These are phyloP conservation scores for Metschnikowia henanensis DNA, from an alignment of 805 yeast species.

Conservation along the genomic window DNA sequence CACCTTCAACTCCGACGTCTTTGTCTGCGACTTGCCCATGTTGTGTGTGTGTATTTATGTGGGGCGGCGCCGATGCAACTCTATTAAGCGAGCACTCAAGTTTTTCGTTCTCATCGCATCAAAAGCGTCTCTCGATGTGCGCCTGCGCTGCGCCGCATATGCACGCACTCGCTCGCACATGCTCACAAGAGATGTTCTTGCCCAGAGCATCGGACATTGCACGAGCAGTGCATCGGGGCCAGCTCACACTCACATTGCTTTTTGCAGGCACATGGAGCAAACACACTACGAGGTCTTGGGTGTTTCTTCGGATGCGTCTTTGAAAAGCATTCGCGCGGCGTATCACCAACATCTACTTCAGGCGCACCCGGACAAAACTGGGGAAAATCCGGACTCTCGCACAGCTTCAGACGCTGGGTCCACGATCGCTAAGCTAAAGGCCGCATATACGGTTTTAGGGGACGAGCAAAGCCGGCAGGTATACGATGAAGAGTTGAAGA, in stretches of 20 bases:
- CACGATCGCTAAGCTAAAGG: slow-evolving; percentile 36
- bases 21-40: slow-evolving; percentile 32
- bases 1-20: slow-evolving; percentile 43
- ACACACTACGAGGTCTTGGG: slow-evolving; percentile 60
- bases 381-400: background rate
- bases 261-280: slow-evolving; percentile 3
- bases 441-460: slow-evolving; percentile 61
- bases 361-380: slow-evolving; percentile 80
- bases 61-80: background rate
- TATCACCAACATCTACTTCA: slow-evolving; percentile 59
- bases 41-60: background rate
- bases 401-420: background rate
- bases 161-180: background rate
- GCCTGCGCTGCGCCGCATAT: background rate
- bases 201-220: background rate
- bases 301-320: slow-evolving; percentile 38
- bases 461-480: slow-evolving; percentile 38
- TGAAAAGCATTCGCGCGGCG: slow-evolving; percentile 53
- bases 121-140: background rate
- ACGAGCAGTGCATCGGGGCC: background rate
- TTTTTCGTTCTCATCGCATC: slow-evolving; percentile 16
- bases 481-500: slow-evolving; percentile 53
- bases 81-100: background rate
- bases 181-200: background rate
- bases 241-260: background rate